Percentiles rank a stretch among this genome's conserved stretches.
Conservation (phyloP, 106 monocot genomes). For the Platanthera guangdongensis region DNA sequence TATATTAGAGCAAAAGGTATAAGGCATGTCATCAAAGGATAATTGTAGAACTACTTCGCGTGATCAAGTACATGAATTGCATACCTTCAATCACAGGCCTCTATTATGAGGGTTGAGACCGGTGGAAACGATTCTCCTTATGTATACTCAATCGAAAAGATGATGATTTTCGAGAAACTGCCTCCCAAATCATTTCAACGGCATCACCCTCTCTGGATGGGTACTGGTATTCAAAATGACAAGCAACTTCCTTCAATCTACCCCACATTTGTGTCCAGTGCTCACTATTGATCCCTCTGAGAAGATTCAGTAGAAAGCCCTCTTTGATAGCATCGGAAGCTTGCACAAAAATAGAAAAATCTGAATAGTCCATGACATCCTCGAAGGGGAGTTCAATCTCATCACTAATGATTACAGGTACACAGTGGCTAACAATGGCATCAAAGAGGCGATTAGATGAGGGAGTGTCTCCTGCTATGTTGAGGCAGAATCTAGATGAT, state of each 20-base stretch:
- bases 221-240: slow-evolving; percentile 67
- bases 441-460: slow-evolving; percentile 88
- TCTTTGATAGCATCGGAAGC: slow-evolving; percentile 48
- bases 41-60: background rate
- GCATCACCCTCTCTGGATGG: slow-evolving; percentile 61
- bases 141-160: slow-evolving; percentile 32
- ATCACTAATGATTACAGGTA: slow-evolving; percentile 78
- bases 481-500: slow-evolving; percentile 72
- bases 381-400: slow-evolving; percentile 83
- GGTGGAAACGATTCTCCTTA: slow-evolving; percentile 26
- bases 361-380: slow-evolving; percentile 67
- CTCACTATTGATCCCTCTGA: slow-evolving; percentile 30
- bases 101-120: slow-evolving; percentile 2
- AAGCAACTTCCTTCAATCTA: slow-evolving; percentile 37
- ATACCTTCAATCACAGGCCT: background rate
- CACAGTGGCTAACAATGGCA: slow-evolving; percentile 71
- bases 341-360: slow-evolving; percentile 73
- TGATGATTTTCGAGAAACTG: slow-evolving; percentile 43
- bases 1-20: background rate
- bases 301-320: slow-evolving; percentile 44
- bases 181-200: slow-evolving; percentile 92
- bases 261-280: slow-evolving; percentile 82
- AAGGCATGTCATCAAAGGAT: background rate
- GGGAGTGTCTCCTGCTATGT: slow-evolving; percentile 84
- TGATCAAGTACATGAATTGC: slow-evolving; percentile 6